Evolutionary conservation across 176 grass and related monocot genomes (phyloP), one percentile per base, ranked within the genome.

Genomic region (Rhynchospora breviuscula): DNA sequence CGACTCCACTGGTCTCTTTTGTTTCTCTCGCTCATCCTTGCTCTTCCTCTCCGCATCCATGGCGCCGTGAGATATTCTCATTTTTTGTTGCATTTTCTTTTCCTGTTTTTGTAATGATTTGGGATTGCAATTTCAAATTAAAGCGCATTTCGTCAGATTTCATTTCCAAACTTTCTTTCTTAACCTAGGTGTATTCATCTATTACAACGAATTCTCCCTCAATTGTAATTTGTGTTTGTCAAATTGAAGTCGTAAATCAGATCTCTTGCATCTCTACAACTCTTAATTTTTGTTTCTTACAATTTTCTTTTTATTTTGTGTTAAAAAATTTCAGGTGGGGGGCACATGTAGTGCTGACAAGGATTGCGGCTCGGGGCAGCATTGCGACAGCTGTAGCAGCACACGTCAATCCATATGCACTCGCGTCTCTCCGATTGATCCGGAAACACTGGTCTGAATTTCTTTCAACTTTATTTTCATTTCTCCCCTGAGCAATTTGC

Each of bases 321-420:
- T 79, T 85, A 18, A 18, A 53, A n/a, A 79, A 26, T 77, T 71
- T 13, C 76, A 93, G 86, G 59, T 90, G 22, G 92, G 95, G 67
- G 90, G 59, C 4, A 63, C 57, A 60, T 98, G 95, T 87, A 84
- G 81, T 0, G 26, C 84, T 5, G 48, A 90, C 64, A 66, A 61
- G 7, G 83, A 70, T 23, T 92, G 92, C 79, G 81, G 86, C 57
- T 19, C 45, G 6, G 90, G 89, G 21, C 52, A 85, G 63, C 89
- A 85, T 0, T 98, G 95, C 90, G 85, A 86, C 73, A 65, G 67
- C 29, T 98, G 95, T 86, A 60, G 56, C 10, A 81, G 18, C 78
- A 87, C 22, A 56, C 72, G 74, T 68, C 67, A 17, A 14, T 83
- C 11, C 81, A 90, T 84, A 2, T 94, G 91, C 91, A 79, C 87